Evolutionary conservation across 1,284 basidiomycete genomes (phyloP).

Genomic region (Coniferiporia sulphurascens): DNA sequence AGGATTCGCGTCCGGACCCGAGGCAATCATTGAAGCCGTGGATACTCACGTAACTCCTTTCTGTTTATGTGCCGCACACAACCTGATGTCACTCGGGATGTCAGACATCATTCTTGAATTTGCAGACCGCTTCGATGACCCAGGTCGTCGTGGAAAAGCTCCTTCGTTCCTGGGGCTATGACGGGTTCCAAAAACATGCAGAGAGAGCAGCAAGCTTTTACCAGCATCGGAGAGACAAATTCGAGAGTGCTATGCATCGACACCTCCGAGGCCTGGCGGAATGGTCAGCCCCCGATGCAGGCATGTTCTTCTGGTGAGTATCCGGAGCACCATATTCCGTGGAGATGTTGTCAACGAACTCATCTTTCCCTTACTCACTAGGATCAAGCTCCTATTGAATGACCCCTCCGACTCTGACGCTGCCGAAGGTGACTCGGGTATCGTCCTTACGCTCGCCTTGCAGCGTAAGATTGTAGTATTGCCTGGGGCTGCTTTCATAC

Average conservation of each 20-base stretch:
- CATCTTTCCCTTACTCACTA: slow-evolving; percentile 26
- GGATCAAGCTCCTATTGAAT: slow-evolving; percentile 60
- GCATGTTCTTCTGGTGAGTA: slow-evolving; percentile 85
- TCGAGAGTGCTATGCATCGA: slow-evolving; percentile 70
- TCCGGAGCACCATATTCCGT: slow-evolving; percentile 26
- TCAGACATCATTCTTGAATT: slow-evolving; percentile 67
- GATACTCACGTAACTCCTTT: slow-evolving; percentile 55
- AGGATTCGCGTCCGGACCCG: slow-evolving; percentile 82
- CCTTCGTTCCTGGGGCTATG: slow-evolving; percentile 72
- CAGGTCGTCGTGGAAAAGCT: slow-evolving; percentile 75
- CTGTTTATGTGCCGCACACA: slow-evolving; percentile 9
- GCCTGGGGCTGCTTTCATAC: slow-evolving; percentile 77
- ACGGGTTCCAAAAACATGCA: slow-evolving; percentile 75
- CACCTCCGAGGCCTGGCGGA: slow-evolving; percentile 75
- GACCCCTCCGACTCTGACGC: slow-evolving; percentile 27
- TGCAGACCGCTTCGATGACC: slow-evolving; percentile 75
- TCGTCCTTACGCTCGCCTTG: slow-evolving; percentile 77
- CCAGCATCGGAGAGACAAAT: slow-evolving; percentile 69
- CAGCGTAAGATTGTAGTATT: slow-evolving; percentile 83
- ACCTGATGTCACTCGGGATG: slow-evolving; percentile 8
- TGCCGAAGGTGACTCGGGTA: slow-evolving; percentile 60
- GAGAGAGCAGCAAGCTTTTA: slow-evolving; percentile 76
- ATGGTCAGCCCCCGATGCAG: slow-evolving; percentile 84
- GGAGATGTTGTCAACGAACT: slow-evolving; percentile 36
- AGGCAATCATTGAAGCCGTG: slow-evolving; percentile 66